Evolutionary conservation across 2,329 filamentous ascomycete genomes (phyloP), one percentile per base, ranked within the genome.

Genomic region (Pseudogymnoascus sp.): DNA sequence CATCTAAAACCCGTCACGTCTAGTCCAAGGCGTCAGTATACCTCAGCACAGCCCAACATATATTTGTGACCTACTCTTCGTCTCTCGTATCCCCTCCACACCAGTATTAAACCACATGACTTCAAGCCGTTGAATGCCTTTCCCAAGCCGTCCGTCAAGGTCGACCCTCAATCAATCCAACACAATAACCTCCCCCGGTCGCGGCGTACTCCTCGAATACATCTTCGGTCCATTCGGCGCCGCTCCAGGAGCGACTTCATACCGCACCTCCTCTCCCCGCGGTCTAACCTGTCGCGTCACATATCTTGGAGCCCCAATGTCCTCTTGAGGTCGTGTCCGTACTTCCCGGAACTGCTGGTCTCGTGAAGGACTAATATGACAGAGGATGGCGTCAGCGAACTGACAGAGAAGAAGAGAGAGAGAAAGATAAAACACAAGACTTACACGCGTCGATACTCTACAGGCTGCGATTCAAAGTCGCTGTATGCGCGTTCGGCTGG

Each of bases 161-260:
- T 10, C 16, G 16, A 28, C 22, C 19, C 2, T 12, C 8, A 40
- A 53, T 61, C 38, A 61, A 31, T 61, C 37, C 38, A 61, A 11
- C 12, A 61, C 60, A 61, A 61, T 61, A 61, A 61, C 38, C 41
- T 61, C 60, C 10, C 41, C 60, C 11, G 26, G 33, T 3, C 60
- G 26, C 11, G 60, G 37, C 37, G 41, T 40, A 61, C 38, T 41
- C 41, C 38, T 53, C 6, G 26, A 43, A 43, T 37, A 41, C 41
- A 41, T 31, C 26, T 38, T 40, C 33, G 60, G 37, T 3, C 60
- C 33, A 26, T 61, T 61, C 11, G 22, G 60, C 12, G 24, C 16
- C 16, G 26, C 24, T 3, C 60, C 37, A 2, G 37, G 35, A 28
- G 19, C 60, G 43, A 31, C 24, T 31, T 53, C 24, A 53, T 53